phyloP scores from a whole-genome alignment of 129 eudicot genomes.

The Rutidosis leptorrhynchoides region DNA sequence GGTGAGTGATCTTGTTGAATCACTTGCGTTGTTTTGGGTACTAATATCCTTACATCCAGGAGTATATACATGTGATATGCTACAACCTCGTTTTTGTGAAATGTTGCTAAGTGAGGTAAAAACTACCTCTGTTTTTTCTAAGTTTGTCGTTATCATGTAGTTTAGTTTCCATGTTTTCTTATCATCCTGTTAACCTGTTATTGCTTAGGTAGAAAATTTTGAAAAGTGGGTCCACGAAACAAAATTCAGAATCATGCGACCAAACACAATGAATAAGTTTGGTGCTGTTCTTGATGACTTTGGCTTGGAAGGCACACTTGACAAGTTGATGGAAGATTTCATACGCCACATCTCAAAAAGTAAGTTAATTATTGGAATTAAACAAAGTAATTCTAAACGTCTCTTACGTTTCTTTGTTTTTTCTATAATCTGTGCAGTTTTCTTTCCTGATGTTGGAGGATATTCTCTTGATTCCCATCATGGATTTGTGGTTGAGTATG shows the following conservation, averaged over 20 bases:
- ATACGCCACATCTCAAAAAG: conserved; percentile 78
- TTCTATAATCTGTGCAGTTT: conserved; percentile 49
- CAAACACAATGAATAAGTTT: conserved; percentile 82
- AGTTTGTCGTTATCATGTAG: conserved; percentile 26
- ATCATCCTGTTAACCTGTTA: conserved; percentile 41
- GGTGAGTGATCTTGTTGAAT: too few relatives aligned
- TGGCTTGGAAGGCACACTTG: conserved; percentile 85
- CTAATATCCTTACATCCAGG: too few relatives aligned
- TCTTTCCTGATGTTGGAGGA: conserved; percentile 90
- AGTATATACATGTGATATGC: conserved; percentile 68
- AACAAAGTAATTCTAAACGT: not conserved
- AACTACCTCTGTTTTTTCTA: conserved; percentile 10
- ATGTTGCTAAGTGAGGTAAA: conserved; percentile 83
- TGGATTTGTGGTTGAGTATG: conserved; percentile 97
- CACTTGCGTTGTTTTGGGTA: too few relatives aligned
- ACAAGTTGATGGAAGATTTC: conserved; percentile 79
- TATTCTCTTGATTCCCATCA: conserved; percentile 88
- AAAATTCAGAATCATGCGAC: conserved; percentile 92
- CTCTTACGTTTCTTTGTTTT: conserved; percentile 16
- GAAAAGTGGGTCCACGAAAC: conserved; percentile 89
- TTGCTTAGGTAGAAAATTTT: conserved; percentile 82
- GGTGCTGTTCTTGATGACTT: conserved; percentile 99
- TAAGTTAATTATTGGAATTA: conserved; percentile 16
- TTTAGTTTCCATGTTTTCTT: conserved; percentile 41
- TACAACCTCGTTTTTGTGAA: conserved; percentile 82